These are phyloP conservation scores for Meyerozyma carpophila DNA, from an alignment of 1,139 yeast genomes.

Conservation along the genomic window DNA sequence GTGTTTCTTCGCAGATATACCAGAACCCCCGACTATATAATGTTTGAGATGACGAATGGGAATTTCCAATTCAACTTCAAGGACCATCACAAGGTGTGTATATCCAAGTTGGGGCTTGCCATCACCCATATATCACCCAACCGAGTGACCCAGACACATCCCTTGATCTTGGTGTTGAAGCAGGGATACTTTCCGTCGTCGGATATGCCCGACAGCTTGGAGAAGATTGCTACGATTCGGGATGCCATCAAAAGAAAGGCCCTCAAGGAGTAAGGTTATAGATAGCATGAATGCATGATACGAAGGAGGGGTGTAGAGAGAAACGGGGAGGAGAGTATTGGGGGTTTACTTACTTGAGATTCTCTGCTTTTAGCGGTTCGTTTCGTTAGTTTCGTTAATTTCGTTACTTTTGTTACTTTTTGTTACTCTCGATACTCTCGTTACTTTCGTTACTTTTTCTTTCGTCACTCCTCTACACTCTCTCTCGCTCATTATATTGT, in stretches of 20 bases:
- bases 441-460: too few relatives aligned
- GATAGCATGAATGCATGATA: neutral
- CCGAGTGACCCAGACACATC: slow-evolving; percentile 66
- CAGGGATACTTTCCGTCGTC: slow-evolving; percentile 57
- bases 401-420: too few relatives aligned
- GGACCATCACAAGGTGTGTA: slow-evolving; percentile 86
- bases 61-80: slow-evolving; percentile 90
- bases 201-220: slow-evolving; percentile 44
- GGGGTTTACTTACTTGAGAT: too few relatives aligned
- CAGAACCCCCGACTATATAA: slow-evolving; percentile 71
- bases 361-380: too few relatives aligned
- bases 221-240: slow-evolving; percentile 30
- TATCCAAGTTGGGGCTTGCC: slow-evolving; percentile 70
- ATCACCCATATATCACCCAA: slow-evolving; percentile 80
- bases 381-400: too few relatives aligned
- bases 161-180: slow-evolving; percentile 54
- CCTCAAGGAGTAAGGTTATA: slow-evolving; percentile 19
- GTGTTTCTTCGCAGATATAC: slow-evolving; percentile 78
- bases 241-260: slow-evolving; percentile 41
- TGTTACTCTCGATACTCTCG: too few relatives aligned
- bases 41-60: slow-evolving; percentile 93
- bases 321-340: neutral
- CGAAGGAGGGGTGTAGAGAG: neutral
- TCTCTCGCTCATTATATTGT: too few relatives aligned
- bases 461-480: neutral